Conservation (phyloP, 805 yeast genomes). For the Suhomyces canberraensis region DNA sequence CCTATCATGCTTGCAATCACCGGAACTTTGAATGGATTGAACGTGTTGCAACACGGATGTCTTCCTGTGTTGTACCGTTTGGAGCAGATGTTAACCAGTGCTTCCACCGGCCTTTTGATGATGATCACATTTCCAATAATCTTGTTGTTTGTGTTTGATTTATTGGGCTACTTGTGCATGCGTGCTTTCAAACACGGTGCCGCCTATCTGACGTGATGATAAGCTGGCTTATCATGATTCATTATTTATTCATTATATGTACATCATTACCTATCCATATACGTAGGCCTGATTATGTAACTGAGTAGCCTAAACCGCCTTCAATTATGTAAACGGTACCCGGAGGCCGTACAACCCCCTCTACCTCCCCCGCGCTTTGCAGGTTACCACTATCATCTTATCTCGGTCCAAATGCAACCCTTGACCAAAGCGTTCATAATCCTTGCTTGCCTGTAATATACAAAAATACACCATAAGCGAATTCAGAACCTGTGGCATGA, state of each 20-base stretch:
- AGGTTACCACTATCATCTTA: too few species aligned
- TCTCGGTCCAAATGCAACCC: too few species aligned
- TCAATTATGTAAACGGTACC: too few species aligned
- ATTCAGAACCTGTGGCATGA: too few species aligned
- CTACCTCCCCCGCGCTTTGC: too few species aligned
- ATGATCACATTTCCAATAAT: constrained; percentile 4
- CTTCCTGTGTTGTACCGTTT: constrained; percentile 1
- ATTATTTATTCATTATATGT: background rate
- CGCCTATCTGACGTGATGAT: background rate
- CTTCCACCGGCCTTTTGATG: constrained; percentile 7
- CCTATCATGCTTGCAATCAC: background rate
- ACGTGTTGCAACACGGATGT: background rate
- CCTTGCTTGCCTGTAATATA: too few species aligned
- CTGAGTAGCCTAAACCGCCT: too few species aligned
- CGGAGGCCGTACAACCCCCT: too few species aligned
- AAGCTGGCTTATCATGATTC: background rate
- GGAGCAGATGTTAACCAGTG: constrained; percentile 6
- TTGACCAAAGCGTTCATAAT: too few species aligned
- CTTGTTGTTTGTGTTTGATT: constrained; percentile 3
- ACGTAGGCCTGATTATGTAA: too few species aligned
- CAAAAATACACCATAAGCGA: too few species aligned
- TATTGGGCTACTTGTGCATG: constrained; percentile 6
- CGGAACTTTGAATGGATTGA: background rate
- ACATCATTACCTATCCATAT: too few species aligned
- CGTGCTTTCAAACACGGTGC: constrained; percentile 4